Percentiles rank a stretch among this genome's conserved stretches.
These are phyloP conservation scores for Colletotrichum euphorbiae DNA, from an alignment of 2,329 filamentous ascomycete genomes.

Conservation along the genomic window DNA sequence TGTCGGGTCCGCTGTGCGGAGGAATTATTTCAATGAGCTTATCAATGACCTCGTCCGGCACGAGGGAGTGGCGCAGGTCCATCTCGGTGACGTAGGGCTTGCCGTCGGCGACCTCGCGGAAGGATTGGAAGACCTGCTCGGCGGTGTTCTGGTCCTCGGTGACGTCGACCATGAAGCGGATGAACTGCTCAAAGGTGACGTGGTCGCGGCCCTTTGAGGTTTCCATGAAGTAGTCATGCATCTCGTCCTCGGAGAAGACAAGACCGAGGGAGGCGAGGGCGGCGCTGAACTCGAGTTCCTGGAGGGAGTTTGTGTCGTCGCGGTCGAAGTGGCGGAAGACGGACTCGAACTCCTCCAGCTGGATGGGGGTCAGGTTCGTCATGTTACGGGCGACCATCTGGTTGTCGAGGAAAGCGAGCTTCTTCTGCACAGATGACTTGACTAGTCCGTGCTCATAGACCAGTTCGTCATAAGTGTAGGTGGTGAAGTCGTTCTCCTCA, in stretches of 20 bases:
- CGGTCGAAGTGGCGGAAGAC: conserved; percentile 98
- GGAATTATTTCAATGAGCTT: conserved; percentile 91
- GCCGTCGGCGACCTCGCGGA: conserved; percentile 96
- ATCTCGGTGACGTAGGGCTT: conserved; percentile 99
- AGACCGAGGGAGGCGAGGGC: conserved; percentile 94
- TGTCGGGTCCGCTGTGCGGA: conserved; percentile 82
- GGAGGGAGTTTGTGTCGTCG: conserved; percentile 88
- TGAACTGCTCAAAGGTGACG: conserved; percentile 98
- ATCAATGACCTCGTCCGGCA: conserved; percentile 97
- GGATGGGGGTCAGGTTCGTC: conserved; percentile 98
- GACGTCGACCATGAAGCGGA: conserved; percentile 98
- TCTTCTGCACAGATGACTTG: conserved; percentile 93
- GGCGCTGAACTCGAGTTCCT: conserved; percentile 95
- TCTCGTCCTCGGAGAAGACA: conserved; percentile 97
- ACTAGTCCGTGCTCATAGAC: conserved; percentile 93
- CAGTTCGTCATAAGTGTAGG: conserved; percentile 97
- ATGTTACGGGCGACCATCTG: conserved; percentile 98
- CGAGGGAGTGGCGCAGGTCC: conserved; percentile 92
- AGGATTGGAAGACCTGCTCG: conserved; percentile 98
- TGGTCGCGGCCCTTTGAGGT: conserved; percentile 83
- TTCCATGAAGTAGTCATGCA: conserved; percentile 93
- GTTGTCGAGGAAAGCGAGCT: conserved; percentile 95
- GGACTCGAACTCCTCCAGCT: conserved; percentile 97
- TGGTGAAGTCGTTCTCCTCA: conserved; percentile 99
- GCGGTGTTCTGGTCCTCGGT: conserved; percentile 99